Base-by-base conservation (phyloP, 2,329 filamentous ascomycete genomes). In the Lachnellula cervina region DNA sequence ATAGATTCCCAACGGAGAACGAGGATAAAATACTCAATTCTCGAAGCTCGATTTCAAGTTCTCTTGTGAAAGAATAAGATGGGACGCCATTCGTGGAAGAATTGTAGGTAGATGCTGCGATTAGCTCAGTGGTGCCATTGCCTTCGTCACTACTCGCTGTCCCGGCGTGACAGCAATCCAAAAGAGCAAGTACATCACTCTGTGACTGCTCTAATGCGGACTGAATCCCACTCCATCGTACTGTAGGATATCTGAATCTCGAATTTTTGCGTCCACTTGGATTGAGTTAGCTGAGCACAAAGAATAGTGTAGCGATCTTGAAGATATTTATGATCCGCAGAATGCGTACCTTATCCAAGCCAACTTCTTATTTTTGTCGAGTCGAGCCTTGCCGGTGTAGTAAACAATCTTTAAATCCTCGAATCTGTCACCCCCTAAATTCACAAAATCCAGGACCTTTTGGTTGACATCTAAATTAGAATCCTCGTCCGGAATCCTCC, bases 401-500 rank as follows among this genome's bases (percentile, higher is more conserved):
- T 52, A 64, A 4, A 66, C 51, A 25, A 66, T 64, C 40, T 66
- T 66, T 42, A 66, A 51, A 40, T 61, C 42, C 2, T 61, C 56
- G 16, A 60, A 48, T 43, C 55, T 60, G 37, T 59, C 47, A 5
- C 55, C 55, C 2, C 59, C 62, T 4, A 56, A 42, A 3, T 40
- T 25, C 11, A 64, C 38, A 23, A 64, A 64, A 2, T 62, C 54
- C 5, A 43, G 23, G 6, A 65, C 53, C 48, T 57, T 63, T 16
- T 60, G 28, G 11, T 52, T 51, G 13, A 57, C 48, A 32, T 56
- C 54, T 4, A 50, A 34, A 47, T 57, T 52, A 43, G 53, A 54
- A 25, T 46, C 37, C 19, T 59, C 50, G 13, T 50, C 38, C 8
- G 62, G 62, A 11, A 66, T 66, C 25, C 51, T 57, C 59, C 61